Base-by-base conservation (phyloP, 2,329 filamentous ascomycete species). In the Verruconis gallopava region DNA sequence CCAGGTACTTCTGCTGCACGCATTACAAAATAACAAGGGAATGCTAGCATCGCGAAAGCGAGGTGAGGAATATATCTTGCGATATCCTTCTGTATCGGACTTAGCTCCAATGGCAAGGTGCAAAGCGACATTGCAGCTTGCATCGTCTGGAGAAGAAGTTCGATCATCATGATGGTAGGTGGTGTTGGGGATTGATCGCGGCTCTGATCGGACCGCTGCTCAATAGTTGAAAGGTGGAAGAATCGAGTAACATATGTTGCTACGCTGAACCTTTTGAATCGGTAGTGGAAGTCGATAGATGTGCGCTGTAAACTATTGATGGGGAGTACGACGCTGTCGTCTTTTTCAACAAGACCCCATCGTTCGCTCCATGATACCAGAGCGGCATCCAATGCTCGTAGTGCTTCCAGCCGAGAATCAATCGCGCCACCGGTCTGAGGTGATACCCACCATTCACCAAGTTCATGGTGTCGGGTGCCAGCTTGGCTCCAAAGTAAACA, bases 201-300 rank as follows among this genome's bases (percentile, higher is more conserved):
- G 6, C 9, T 9, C 6, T n/a, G 9, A 30, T 30, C 25, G 25
- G 25, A 30, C 25, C 25, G 6, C 6, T 30, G 25, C 25, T 30
- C 25, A n/a, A 30, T 30, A n/a, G 25, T n/a, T 30, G 25, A 30
- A 30, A 30, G 25, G 25, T 30, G 25, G 25, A 30, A 30, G 25
- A 30, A 30, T n/a, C 25, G 6, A n/a, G 25, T 30, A 9, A 30
- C 25, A 30, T 9, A 30, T 9, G 25, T 30, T n/a, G 25, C 25
- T 9, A 30, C 25, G 6, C 9, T n/a, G 25, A 30, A 30, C 25
- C 25, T 30, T 30, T 9, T 30, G 25, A 30, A 30, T n/a, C 25
- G 6, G 25, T 30, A 30, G n/a, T 30, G 25, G 25, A 30, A 30
- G n/a, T 30, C 25, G 25, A 30, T 30, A 9, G 25, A 30, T 30